Percentiles rank a stretch among this genome's conserved stretches.
phyloP scores from a whole-genome alignment of 768 basidiomycete species.

The Suillus fuscotomentosus region DNA sequence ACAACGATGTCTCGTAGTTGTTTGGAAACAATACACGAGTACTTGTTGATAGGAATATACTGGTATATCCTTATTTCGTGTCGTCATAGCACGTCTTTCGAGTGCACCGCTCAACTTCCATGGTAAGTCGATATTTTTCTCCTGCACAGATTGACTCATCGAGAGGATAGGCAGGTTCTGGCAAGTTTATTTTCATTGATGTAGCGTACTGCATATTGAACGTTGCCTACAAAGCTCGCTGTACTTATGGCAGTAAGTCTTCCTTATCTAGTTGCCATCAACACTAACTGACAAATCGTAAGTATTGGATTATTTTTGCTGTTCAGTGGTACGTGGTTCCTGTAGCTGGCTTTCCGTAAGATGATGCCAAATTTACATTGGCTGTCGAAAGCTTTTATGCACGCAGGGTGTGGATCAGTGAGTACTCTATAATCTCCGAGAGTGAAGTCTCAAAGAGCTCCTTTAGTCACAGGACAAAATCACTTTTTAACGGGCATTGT shows the following conservation, averaged over 20 bases:
- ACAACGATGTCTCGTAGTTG: neutral
- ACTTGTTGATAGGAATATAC: neutral
- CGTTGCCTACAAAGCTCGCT: neutral
- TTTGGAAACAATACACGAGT: neutral
- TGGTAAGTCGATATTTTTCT: neutral
- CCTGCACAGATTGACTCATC: neutral
- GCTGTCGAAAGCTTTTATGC: constrained; percentile 18
- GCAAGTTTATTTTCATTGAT: neutral
- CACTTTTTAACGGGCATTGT: constrained; percentile 7
- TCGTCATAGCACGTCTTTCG: neutral
- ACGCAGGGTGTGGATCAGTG: constrained; percentile 26
- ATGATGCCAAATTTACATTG: neutral
- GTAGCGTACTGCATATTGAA: neutral
- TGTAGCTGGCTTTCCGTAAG: neutral
- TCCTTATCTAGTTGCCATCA: neutral
- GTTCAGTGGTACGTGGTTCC: constrained; percentile 18
- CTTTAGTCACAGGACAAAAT: constrained; percentile 19
- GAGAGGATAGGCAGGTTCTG: neutral
- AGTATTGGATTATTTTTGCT: constrained; percentile 18
- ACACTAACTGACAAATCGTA: neutral
- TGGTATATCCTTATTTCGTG: neutral
- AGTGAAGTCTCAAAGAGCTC: neutral
- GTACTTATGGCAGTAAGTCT: neutral
- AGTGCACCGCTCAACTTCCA: neutral
- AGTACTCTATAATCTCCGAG: neutral